Percentiles rank a stretch among this genome's conserved stretches.
These are phyloP conservation scores for Aphanomyces euteiches DNA, from an alignment of 352 stramenopile species.

Conservation along the genomic window DNA sequence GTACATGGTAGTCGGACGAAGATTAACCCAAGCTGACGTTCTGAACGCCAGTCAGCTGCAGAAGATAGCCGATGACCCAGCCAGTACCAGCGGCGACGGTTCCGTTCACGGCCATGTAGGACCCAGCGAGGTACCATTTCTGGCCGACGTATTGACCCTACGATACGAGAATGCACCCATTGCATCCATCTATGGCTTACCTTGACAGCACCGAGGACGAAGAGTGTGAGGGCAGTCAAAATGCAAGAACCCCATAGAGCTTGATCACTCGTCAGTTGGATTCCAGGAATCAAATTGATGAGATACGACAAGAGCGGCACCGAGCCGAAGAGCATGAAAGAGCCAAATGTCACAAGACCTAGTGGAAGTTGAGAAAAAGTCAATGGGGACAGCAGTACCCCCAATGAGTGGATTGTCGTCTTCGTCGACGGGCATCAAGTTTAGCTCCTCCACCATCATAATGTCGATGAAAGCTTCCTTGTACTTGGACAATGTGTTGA, in stretches of 20 bases:
- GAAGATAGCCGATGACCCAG: constrained; percentile 79
- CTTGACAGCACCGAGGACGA: constrained; percentile 92
- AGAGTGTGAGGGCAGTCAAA: constrained; percentile 91
- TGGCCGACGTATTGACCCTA: constrained; percentile 63
- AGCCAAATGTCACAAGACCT: constrained; percentile 85
- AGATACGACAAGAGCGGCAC: constrained; percentile 93
- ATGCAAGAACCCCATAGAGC: constrained; percentile 90
- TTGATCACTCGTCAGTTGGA: constrained; percentile 56
- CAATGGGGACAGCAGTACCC: constrained; percentile 23
- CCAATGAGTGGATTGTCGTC: constrained; percentile 84
- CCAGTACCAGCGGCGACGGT: constrained; percentile 59
- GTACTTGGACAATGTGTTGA: constrained; percentile 95
- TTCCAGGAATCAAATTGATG: constrained; percentile 69
- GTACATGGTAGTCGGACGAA: too few relatives aligned
- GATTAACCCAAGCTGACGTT: constrained; percentile 34
- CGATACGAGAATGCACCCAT: neutral
- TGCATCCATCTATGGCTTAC: constrained; percentile 59
- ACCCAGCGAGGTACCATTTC: constrained; percentile 58
- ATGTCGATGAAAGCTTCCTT: constrained; percentile 96
- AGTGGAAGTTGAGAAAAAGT: constrained; percentile 16
- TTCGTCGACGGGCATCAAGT: constrained; percentile 92
- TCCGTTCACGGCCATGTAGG: constrained; percentile 76
- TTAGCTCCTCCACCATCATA: constrained; percentile 97
- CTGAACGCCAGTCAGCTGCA: constrained; percentile 77
- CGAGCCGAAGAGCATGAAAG: constrained; percentile 90